These are phyloP conservation scores for Vigna hirtella DNA, from an alignment of 306 rosid genomes.

Conservation along the genomic window DNA sequence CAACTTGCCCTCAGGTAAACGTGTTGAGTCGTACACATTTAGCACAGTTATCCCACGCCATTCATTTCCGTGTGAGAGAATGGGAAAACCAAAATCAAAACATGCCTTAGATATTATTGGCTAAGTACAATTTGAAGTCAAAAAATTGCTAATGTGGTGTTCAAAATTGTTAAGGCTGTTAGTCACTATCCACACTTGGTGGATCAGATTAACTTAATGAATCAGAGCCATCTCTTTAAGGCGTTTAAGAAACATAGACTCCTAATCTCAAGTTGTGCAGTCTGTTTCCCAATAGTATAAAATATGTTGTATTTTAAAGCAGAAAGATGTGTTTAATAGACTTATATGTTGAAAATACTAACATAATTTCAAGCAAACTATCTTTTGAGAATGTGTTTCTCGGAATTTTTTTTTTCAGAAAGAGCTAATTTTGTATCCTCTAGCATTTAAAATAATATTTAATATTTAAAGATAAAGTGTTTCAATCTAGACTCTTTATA, in stretches of 20 bases:
- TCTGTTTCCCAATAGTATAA: no score
- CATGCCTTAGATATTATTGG: neutral
- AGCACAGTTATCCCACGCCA: neutral
- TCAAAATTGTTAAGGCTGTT: slow-evolving; percentile 18
- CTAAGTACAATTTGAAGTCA: neutral
- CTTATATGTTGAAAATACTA: no score
- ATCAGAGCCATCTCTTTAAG: neutral
- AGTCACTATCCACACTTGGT: neutral
- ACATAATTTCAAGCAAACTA: no score
- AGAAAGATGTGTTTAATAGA: no score
- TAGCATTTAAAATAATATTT: no score
- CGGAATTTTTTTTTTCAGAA: no score
- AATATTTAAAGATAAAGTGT: no score
- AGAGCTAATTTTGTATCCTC: no score
- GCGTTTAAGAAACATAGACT: neutral
- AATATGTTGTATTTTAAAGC: no score
- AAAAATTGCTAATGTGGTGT: neutral
- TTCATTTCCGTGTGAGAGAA: slow-evolving; percentile 8
- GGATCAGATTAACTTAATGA: neutral
- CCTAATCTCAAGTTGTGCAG: no score
- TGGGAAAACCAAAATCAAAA: neutral
- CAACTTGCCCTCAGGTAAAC: neutral
- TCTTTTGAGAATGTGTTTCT: no score
- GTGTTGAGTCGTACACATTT: neutral
- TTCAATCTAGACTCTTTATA: no score